Percentiles rank a stretch among this genome's conserved stretches.
Conservation (phyloP, 1,284 basidiomycete species). For the Kalmanozyma brasiliensis region DNA sequence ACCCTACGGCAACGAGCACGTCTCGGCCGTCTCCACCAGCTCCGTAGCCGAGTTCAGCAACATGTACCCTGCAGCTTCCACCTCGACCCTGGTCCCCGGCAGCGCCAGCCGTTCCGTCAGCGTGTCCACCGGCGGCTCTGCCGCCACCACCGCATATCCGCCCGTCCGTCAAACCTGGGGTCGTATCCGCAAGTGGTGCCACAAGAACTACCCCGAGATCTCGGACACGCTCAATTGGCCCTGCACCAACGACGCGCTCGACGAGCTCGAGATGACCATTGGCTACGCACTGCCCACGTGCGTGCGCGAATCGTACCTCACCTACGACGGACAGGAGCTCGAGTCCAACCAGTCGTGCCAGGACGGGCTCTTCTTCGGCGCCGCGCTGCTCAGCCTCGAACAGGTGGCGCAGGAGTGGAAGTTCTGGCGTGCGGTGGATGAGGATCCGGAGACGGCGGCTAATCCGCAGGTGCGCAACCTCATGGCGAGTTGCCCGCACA, state of each 20-base stretch:
- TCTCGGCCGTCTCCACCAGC: conserved; percentile 33
- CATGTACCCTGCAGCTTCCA: conserved; percentile 52
- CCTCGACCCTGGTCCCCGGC: conserved; percentile 47
- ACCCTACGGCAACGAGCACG: conserved; percentile 26
- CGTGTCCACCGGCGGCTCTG: conserved; percentile 38
- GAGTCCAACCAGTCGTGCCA: conserved; percentile 63
- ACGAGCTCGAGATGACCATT: conserved; percentile 60
- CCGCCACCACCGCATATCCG: conserved; percentile 59
- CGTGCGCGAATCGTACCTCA: conserved; percentile 63
- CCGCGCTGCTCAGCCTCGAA: conserved; percentile 61
- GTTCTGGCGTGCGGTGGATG: conserved; percentile 65
- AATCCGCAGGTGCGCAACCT: conserved; percentile 54
- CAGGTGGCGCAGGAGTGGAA: conserved; percentile 62
- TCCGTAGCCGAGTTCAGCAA: conserved; percentile 58
- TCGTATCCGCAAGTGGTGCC: conserved; percentile 59
- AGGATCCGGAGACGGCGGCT: conserved; percentile 60
- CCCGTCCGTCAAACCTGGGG: conserved; percentile 65
- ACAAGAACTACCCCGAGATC: conserved; percentile 61
- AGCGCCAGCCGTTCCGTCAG: conserved; percentile 13
- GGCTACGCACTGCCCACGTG: conserved; percentile 58
- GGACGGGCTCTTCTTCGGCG: conserved; percentile 66
- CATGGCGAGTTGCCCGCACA: conserved; percentile 89
- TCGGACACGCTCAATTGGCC: conserved; percentile 66
- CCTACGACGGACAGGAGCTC: conserved; percentile 64
- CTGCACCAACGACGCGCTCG: conserved; percentile 55